Percentiles rank a stretch among this genome's conserved stretches.
These are phyloP conservation scores for Rhizophagus sp. DNA, from an alignment of 192 early-diverging fungal genomes.

Conservation along the genomic window DNA sequence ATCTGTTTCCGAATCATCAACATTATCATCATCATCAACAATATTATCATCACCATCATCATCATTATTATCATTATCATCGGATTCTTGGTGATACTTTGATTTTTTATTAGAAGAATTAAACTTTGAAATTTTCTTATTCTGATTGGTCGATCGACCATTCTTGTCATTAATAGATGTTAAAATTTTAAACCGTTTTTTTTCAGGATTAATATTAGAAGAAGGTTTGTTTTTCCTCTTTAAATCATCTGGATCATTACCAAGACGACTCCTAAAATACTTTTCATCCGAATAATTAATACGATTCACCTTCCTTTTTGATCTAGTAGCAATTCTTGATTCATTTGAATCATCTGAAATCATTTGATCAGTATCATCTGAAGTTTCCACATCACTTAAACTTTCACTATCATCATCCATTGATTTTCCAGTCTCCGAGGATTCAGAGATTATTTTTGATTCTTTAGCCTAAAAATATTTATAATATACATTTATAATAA, in stretches of 20 bases:
- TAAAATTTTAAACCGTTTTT: background rate
- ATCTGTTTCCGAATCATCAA: background rate
- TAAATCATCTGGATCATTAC: background rate
- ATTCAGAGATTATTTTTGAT: background rate
- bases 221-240: background rate
- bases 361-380: background rate
- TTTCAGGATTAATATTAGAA: background rate
- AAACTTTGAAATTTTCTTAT: background rate
- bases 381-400: too few relatives aligned
- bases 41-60: background rate
- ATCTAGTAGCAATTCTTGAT: background rate
- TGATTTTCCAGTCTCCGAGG: background rate
- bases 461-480: background rate
- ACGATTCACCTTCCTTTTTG: background rate
- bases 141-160: background rate
- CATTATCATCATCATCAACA: background rate
- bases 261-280: conserved; percentile 7
- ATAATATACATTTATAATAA: too few relatives aligned
- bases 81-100: background rate
- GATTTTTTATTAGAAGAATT: background rate
- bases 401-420: too few relatives aligned
- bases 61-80: background rate
- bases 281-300: conserved; percentile 20
- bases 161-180: background rate
- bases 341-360: background rate